Base-by-base conservation (phyloP, 805 yeast species). In the Zygosaccharomyces pseudorouxii region DNA sequence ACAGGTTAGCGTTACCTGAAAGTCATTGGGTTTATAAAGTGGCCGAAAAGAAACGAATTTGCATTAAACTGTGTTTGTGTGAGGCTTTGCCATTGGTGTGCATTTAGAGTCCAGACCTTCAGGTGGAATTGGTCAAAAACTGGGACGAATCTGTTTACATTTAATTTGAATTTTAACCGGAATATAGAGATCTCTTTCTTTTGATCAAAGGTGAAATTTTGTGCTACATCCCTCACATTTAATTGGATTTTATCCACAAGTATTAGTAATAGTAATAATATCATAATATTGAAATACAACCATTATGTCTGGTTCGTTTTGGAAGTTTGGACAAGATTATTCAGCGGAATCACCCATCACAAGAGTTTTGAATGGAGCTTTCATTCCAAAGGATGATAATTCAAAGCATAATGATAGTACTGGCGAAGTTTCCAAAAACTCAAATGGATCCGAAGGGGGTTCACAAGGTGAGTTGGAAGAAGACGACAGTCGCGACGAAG, bases 301-400 rank as follows among this genome's bases (percentile, higher is more conserved):
- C 31, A 33, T 11, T 10, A 71, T 71, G 75, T 68, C 75, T 2
- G 68, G 71, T 6, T 68, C 84, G 23, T 80, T 79, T 59, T 81
- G 86, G 86, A 75, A 78, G 54, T 76, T 77, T 61, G 80, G 80
- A 11, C 80, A 76, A 59, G 82, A 77, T 54, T 81, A 78, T 62
- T 69, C 76, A 45, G 67, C 73, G 35, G 79, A 76, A 33, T 77
- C 85, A 2, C 75, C 80, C 45, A 75, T 81, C 45, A 78, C 82
- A 49, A 75, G 70, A 35, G 65, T 78, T 3, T 52, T 72, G 48
- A 70, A 69, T 45, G 65, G 60, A 18, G 71, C 72, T 2, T 70
- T 70, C 36, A 47, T 67, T 8, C 63, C 58, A 42, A 57, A 57
- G 18, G 48, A 54, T 10, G 50, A 43, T 11, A 55, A 53, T 16